Base-by-base conservation (phyloP, 2,329 filamentous ascomycete genomes). In the Mollisiaceae sp. region DNA sequence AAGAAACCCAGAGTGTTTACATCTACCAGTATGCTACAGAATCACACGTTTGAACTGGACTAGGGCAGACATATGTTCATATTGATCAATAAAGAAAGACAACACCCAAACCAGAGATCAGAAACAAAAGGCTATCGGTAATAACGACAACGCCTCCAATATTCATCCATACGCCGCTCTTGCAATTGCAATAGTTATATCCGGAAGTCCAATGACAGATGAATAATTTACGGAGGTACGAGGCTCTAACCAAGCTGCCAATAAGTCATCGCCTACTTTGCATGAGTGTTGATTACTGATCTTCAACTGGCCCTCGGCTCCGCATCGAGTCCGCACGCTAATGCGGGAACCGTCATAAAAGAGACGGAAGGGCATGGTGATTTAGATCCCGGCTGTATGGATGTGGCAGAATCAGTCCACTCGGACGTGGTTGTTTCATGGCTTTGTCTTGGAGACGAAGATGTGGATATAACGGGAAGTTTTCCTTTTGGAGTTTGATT, bases 301-400 rank as follows among this genome's bases (percentile, higher is more conserved):
- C 50, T 32, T n/a, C n/a, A 22, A 24, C 20, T 20, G 12, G 15
- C 27, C 50, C 50, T 54, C 50, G 50, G 50, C 50, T 32, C 50
- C 50, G 50, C 50, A 35, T 24, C 3, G 12, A 20, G 22, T 45
- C 43, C 57, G 57, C 47, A 60, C 62, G 38, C 62, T 60, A 60
- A 50, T 35, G 41, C 39, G 18, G 15, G 24, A 52, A 2, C 9
- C 18, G 11, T 27, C 18, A 50, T 20, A 50, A 27, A 50, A 20
- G 45, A 27, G n/a, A 27, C 20, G 11, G 22, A 27, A 50, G 20
- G 24, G 2, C n/a, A 35, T 54, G 3, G n/a, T 18, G 1, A 54
- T 32, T 27, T 4, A 27, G 11, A 54, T 54, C 2, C 50, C 50
- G 50, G 14, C 50, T 22, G 24, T 27, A 24, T 24, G 47, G 47